Conservation (phyloP, 352 stramenopile genomes). For the Phytophthora quininea region DNA sequence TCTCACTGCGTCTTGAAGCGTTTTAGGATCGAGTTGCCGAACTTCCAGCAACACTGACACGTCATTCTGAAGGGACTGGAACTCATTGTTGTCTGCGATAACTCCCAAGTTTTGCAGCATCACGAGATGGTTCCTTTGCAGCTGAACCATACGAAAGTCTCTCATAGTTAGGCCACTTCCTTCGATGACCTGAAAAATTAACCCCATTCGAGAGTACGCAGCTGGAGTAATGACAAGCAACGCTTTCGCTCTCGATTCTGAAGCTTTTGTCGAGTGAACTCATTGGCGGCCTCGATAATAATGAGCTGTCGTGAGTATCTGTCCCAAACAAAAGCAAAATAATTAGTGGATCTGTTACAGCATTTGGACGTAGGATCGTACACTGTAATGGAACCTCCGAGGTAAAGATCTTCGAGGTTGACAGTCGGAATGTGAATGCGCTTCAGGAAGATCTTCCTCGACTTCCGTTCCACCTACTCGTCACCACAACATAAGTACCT, state of each 20-base stretch:
- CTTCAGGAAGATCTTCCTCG: constrained; percentile 76
- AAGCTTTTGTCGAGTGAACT: constrained; percentile 55
- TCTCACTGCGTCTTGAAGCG: constrained; percentile 9
- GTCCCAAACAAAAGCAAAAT: background rate
- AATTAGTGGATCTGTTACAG: background rate
- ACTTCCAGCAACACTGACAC: constrained; percentile 62
- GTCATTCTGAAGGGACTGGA: constrained; percentile 40
- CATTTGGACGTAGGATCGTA: constrained; percentile 23
- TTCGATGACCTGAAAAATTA: constrained; percentile 54
- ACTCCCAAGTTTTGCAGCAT: constrained; percentile 18
- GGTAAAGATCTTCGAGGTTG: constrained; percentile 64
- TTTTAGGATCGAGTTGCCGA: constrained; percentile 29
- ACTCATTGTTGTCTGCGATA: constrained; percentile 18
- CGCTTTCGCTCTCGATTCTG: constrained; percentile 40
- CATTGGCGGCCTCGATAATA: constrained; percentile 71
- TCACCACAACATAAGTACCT: too few relatives aligned
- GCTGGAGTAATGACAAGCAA: constrained; percentile 57
- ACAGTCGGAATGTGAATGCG: constrained; percentile 77
- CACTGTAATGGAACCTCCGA: constrained; percentile 74
- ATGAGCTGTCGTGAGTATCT: constrained; percentile 82
- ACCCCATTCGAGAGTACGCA: constrained; percentile 57
- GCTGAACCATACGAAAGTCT: constrained; percentile 54
- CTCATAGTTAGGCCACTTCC: constrained; percentile 39
- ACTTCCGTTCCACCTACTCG: constrained; percentile 61
- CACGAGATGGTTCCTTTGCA: constrained; percentile 46